These are phyloP conservation scores for Xylaria sp. DNA, from an alignment of 495 filamentous ascomycete species.

Conservation along the genomic window DNA sequence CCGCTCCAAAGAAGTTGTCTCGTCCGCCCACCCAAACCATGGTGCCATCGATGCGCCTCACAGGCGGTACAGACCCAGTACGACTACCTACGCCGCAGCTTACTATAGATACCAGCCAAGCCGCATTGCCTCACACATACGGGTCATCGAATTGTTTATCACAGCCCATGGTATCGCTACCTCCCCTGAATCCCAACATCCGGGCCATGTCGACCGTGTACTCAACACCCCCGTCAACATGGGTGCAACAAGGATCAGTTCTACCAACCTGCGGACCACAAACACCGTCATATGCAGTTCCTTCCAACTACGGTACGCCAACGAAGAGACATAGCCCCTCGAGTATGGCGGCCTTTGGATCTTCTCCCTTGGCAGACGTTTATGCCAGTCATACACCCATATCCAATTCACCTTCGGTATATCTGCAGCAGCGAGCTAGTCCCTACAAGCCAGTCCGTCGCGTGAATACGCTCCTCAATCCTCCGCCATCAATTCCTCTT, in stretches of 20 bases:
- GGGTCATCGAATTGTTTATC: conserved; percentile 39
- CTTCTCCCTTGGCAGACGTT: conserved; percentile 59
- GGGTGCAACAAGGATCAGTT: conserved; percentile 39
- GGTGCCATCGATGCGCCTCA: conserved; percentile 48
- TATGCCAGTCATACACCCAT: conserved; percentile 62
- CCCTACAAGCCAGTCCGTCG: conserved; percentile 91
- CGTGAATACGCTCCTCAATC: conserved; percentile 87
- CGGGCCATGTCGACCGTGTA: conserved; percentile 61
- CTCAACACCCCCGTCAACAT: conserved; percentile 41
- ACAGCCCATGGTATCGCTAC: conserved; percentile 51
- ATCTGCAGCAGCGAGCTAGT: conserved; percentile 71
- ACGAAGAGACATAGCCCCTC: conserved; percentile 50
- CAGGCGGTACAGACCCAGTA: conserved; percentile 32
- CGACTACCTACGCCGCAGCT: conserved; percentile 52
- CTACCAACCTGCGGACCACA: conserved; percentile 46
- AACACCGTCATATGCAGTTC: conserved; percentile 36
- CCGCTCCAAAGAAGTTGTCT: conserved; percentile 67
- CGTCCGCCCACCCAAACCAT: conserved; percentile 41
- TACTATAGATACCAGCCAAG: conserved; percentile 50
- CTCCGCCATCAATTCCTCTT: conserved; percentile 80
- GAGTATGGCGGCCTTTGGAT: conserved; percentile 44
- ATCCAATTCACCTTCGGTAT: conserved; percentile 63
- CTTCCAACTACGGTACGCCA: conserved; percentile 49
- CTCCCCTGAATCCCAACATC: conserved; percentile 51
- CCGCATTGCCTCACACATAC: conserved; percentile 29